Base-by-base conservation (phyloP, 805 yeast species). In the Yamadazyma nakazawae region DNA sequence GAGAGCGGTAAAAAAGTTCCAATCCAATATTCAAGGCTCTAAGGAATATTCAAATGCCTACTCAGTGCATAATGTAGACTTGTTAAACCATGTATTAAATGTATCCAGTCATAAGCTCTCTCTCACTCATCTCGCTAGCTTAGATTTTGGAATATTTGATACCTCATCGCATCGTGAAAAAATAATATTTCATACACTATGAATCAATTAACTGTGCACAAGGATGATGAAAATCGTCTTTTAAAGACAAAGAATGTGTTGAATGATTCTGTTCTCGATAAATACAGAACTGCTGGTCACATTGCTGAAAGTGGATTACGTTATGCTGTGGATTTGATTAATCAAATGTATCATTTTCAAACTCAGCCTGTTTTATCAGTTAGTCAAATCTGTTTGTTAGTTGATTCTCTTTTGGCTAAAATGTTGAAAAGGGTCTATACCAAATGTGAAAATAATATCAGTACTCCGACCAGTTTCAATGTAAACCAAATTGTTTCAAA, bases 401-500 rank as follows among this genome's bases (percentile, higher is more conserved):
- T 96, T 39, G 98, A 94, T 65, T 79, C 86, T 30, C 85, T 82
- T 66, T 67, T 92, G 60, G 68, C 72, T 42, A 70, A 79, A 37
- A 77, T 90, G 46, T 70, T 86, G 44, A 72, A 73, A 47, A 75
- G 70, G 46, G 84, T 77, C 28, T 91, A 79, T 67, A 83, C 72
- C 56, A 70, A 70, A 55, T 76, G 75, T 53, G 99, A 94, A 72
- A 89, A 86, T 68, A 97, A 98, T 49, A 87, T 94, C 61, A 88
- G 97, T 9, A 80, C 79, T 51, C 99, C 99, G n/a, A 90, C 90
- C 14, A 79, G 88, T 43, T 80, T 94, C 51, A 96, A 90, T 67
- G 84, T 87, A 44, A 87, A 88, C 62, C 90, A 87, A 60, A 75
- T 87, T 45, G 79, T 84, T 18, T 66, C 72, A 47, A 96, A 96